Percentiles rank a stretch among this genome's conserved stretches.
phyloP scores from a whole-genome alignment of 2,329 filamentous ascomycete genomes.

The Monosporascus ibericus region DNA sequence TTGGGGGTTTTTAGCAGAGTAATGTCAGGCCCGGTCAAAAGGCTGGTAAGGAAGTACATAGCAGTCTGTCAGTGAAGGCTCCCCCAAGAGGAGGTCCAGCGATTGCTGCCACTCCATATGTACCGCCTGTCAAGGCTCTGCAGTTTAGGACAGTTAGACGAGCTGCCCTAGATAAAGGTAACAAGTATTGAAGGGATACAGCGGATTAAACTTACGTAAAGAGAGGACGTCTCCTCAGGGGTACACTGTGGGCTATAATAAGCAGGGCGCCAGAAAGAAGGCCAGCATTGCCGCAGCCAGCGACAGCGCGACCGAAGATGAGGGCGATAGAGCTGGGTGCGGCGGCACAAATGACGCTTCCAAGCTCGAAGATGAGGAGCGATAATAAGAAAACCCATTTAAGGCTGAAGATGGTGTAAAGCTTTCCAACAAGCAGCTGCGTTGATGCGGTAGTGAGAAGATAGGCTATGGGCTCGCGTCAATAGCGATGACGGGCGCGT shows the following conservation, averaged over 20 bases:
- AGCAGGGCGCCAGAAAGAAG: neutral
- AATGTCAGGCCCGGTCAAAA: neutral
- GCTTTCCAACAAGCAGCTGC: neutral
- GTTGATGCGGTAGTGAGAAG: neutral
- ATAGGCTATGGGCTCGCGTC: neutral
- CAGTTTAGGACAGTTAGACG: too few species aligned
- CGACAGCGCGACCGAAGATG: neutral
- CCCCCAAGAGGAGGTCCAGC: neutral
- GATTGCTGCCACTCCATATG: neutral
- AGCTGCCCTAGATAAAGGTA: too few species aligned
- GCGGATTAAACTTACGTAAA: neutral
- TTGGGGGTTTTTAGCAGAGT: too few species aligned
- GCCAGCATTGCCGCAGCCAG: neutral
- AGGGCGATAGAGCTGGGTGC: neutral
- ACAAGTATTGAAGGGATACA: too few species aligned
- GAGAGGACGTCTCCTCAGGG: neutral
- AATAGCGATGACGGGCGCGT: neutral
- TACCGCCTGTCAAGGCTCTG: neutral
- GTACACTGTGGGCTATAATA: neutral
- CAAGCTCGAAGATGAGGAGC: neutral
- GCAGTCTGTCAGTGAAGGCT: neutral
- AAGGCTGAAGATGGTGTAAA: neutral
- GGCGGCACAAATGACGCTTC: neutral
- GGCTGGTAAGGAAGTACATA: neutral
- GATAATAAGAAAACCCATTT: neutral